Base-by-base conservation (phyloP, 2,329 filamentous ascomycete genomes). In the Penicillium sp. region DNA sequence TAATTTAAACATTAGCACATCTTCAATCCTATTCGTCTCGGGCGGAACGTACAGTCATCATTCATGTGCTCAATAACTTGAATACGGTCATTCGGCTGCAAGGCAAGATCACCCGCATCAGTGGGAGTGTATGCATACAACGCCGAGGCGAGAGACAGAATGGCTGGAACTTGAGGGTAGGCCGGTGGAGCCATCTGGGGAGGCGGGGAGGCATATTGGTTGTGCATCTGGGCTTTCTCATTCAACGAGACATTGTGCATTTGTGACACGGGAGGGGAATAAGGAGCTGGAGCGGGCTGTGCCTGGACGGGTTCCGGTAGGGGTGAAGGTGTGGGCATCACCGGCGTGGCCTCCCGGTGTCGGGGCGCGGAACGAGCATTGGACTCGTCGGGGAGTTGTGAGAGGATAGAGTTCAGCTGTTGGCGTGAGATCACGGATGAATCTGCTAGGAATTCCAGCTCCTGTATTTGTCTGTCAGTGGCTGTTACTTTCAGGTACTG, bases 31-130 rank as follows among this genome's bases (percentile, higher is more conserved):
- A 19, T 16, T 14, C 11, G n/a, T 19, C n/a, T 39, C 7, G 26
- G 33, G 25, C 26, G n/a, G 37, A 52, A 68, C 77, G 43, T 77
- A 80, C 93, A 98, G 77, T 98, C 93, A 61, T 88, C 86, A 77
- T 98, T 98, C 89, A 96, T 95, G 80, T 96, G 93, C 77, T 96
- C 91, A 64, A 87, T 85, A 23, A 98, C 90, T 58, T 86, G 84
- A 66, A 98, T 82, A 62, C 83, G 82, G 78, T 98, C 93, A 71
- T 93, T 89, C 60, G 89, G 87, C 71, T 91, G 86, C 58, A 98
- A 86, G 2, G 85, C 86, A 62, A 96, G 82, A 73, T 98, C 93
- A 58, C 92, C 91, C 4, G 87, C 83, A 72, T 96, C 93, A 42
- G 88, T 83, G 9, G 88, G 90, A 33, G 82, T 83, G 80, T 97